Evolutionary conservation across 352 stramenopile species (phyloP), one percentile per base, ranked within the genome.

Genomic region (Phytophthora aleatoria): DNA sequence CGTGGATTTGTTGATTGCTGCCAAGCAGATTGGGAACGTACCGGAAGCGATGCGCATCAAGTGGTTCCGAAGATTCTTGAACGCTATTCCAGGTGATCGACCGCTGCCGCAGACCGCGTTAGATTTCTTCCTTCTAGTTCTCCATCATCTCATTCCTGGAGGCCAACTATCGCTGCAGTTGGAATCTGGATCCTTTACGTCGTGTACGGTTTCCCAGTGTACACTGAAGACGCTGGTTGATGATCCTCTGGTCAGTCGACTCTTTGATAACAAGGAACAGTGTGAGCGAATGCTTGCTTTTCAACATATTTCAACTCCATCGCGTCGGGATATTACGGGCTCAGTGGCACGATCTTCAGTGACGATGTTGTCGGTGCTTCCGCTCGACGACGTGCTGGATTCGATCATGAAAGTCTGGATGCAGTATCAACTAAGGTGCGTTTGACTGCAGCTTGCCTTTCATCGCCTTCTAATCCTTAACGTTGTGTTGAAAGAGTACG

Each of bases 351-450:
- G 38, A 15, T 54, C 57, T 20, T 68, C 64, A 1, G 50, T 59
- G 1, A 28, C 51, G 10, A 45, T 58, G 28, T 6, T 61, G n/a
- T 53, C 66, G 12, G 70, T 81, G 28, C 52, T 92, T 39, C 77
- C 78, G 26, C 47, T 95, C 1, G 82, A 94, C 15, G 82, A 92
- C 5, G 67, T 93, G 16, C 61, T 95, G 16, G 81, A 92, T 31
- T 71, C 71, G 47, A 49, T 92, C 10, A 92, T 93, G 83, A 75
- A 75, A 16, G 67, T 81, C 26, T 95, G 85, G 87, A 71, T 89
- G 44, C 79, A 88, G 33, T 74, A 81, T 50, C 83, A 91, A 49
- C 62, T 76, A 42, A 75, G 64, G 81, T 90, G 74, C 9, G 69
- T 41, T 24, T 41, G 10, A 31, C 11, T 1, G 30, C 47, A 13